Evolutionary conservation across 768 basidiomycete species (phyloP).

Genomic region (Termitomyces eurrhizus): DNA sequence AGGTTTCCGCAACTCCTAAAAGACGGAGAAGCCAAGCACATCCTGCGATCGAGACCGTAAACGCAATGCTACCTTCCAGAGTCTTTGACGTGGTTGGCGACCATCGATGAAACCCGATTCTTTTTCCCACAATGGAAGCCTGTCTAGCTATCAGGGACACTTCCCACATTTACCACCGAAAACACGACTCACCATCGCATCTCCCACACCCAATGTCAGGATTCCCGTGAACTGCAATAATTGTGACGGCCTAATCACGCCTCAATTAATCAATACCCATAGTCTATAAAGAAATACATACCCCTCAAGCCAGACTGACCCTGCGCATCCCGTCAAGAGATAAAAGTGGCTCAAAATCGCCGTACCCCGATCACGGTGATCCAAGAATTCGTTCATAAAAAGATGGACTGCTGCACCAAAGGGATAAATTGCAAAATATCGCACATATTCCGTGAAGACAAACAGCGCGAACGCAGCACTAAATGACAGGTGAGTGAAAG

Average conservation of each 20-base stretch:
- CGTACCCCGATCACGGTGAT: constrained; percentile 91
- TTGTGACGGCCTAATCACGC: constrained; percentile 32
- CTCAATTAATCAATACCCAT: not conserved
- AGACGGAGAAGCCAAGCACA: constrained; percentile 71
- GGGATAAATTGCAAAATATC: constrained; percentile 98
- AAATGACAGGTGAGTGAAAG: constrained; percentile 93
- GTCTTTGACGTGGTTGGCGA: constrained; percentile 83
- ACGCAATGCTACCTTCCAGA: constrained; percentile 86
- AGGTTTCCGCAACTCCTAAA: constrained; percentile 63
- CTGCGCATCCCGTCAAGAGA: constrained; percentile 91
- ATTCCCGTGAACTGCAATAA: constrained; percentile 76
- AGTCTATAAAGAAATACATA: constrained; percentile 33
- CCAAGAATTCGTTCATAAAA: constrained; percentile 97
- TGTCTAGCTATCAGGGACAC: constrained; percentile 22
- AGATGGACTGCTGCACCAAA: constrained; percentile 90
- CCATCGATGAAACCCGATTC: constrained; percentile 80
- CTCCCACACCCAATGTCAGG: constrained; percentile 86
- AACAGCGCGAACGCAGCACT: constrained; percentile 93
- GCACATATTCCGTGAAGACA: constrained; percentile 94
- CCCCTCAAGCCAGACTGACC: constrained; percentile 94
- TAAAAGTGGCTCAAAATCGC: constrained; percentile 98
- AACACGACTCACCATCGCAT: constrained; percentile 69
- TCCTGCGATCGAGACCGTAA: constrained; percentile 63
- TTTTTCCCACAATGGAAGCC: constrained; percentile 92
- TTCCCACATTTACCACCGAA: not conserved